Percentiles rank a stretch among this genome's conserved stretches.
Conservation (phyloP, 2,329 filamentous ascomycete genomes). For the Westerdykella sp. region DNA sequence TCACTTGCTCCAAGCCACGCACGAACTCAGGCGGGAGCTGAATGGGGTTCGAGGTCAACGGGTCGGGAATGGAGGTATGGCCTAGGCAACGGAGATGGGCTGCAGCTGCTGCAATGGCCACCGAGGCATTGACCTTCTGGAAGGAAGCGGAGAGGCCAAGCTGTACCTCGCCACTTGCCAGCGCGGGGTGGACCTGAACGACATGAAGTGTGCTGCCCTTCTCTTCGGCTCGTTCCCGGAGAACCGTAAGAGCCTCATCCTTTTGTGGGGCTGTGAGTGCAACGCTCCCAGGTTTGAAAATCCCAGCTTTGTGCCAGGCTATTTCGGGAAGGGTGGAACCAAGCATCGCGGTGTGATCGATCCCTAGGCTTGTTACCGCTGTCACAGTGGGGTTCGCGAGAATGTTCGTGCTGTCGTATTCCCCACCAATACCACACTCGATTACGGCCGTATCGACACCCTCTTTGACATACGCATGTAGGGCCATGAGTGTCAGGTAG, state of each 20-base stretch:
- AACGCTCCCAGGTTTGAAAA: constrained; percentile 63
- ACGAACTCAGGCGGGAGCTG: constrained; percentile 56
- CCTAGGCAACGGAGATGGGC: constrained; percentile 50
- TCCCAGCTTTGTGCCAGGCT: constrained; percentile 87
- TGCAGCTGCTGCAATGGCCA: constrained; percentile 54
- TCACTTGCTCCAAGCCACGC: constrained; percentile 59
- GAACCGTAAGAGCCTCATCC: constrained; percentile 49
- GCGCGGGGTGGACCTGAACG: constrained; percentile 45
- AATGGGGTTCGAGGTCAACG: constrained; percentile 22
- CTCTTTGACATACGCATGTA: constrained; percentile 73
- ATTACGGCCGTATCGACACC: constrained; percentile 73
- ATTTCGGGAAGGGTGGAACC: constrained; percentile 75
- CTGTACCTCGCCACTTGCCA: constrained; percentile 41
- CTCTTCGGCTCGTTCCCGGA: constrained; percentile 51
- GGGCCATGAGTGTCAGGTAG: constrained; percentile 80
- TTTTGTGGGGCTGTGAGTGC: constrained; percentile 59
- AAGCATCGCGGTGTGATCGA: constrained; percentile 78
- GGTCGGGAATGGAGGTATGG: constrained; percentile 36
- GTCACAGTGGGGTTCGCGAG: constrained; percentile 63
- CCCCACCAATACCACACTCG: constrained; percentile 90
- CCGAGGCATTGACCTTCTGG: constrained; percentile 56
- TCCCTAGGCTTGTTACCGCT: constrained; percentile 72
- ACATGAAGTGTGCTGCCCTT: constrained; percentile 44
- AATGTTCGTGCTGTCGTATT: constrained; percentile 89
- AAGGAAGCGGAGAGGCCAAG: constrained; percentile 58